phyloP scores from a whole-genome alignment of 1,139 yeast species.

The Sugiyamaella neomexicana region DNA sequence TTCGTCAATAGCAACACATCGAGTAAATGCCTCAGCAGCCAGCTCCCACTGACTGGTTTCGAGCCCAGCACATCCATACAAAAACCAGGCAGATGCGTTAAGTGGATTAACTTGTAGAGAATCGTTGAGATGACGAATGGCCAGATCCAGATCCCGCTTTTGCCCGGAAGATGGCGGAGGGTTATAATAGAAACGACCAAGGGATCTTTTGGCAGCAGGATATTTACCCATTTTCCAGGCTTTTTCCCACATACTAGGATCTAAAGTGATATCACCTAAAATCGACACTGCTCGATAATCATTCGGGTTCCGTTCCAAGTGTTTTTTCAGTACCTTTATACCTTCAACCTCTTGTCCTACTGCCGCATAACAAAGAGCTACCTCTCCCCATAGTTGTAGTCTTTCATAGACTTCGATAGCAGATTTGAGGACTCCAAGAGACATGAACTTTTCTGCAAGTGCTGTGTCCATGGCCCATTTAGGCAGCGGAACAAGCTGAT shows the following conservation, averaged over 20 bases:
- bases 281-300: conserved; percentile 86
- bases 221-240: conserved; percentile 88
- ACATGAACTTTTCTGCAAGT: conserved; percentile 85
- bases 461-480: conserved; percentile 83
- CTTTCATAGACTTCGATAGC: conserved; percentile 90
- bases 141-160: conserved; percentile 52
- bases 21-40: conserved; percentile 90
- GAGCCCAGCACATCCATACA: conserved; percentile 88
- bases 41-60: conserved; percentile 69
- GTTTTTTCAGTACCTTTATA: conserved; percentile 53
- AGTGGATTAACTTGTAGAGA: conserved; percentile 76
- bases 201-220: conserved; percentile 80
- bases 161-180: conserved; percentile 62
- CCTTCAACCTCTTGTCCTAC: conserved; percentile 76
- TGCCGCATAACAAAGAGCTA: conserved; percentile 88
- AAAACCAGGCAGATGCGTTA: conserved; percentile 81
- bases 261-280: conserved; percentile 80
- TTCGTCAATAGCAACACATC: conserved; percentile 87
- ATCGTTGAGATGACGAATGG: conserved; percentile 70
- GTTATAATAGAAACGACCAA: conserved; percentile 68
- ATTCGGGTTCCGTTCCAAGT: conserved; percentile 59
- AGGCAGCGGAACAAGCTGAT: conserved; percentile 74
- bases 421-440: conserved; percentile 79
- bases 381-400: conserved; percentile 72
- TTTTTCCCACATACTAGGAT: conserved; percentile 74